Conservation (phyloP, 2,329 filamentous ascomycete genomes). For the Sporothrix variecibatus region DNA sequence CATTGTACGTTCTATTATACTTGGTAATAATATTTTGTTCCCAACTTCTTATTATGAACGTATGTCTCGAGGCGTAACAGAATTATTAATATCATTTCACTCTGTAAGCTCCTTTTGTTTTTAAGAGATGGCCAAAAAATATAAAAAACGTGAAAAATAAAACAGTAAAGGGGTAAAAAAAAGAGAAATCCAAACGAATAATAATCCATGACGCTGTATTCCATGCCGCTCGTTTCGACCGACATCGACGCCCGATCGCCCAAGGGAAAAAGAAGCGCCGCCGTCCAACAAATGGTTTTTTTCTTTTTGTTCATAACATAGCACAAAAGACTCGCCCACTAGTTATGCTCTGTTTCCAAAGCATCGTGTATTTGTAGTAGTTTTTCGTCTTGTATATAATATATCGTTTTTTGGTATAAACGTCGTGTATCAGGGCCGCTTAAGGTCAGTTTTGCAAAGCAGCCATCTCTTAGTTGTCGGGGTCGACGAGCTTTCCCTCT, state of each 20-base stretch:
- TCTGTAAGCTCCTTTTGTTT: not conserved
- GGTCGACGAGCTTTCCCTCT: conserved; percentile 65
- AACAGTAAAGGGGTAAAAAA: not conserved
- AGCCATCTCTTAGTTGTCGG: not conserved
- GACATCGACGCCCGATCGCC: conserved; percentile 13
- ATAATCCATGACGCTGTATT: not conserved
- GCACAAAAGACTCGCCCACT: not conserved
- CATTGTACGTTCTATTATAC: not conserved
- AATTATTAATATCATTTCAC: conserved; percentile 7
- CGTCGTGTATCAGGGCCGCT: not conserved
- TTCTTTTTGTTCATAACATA: not conserved
- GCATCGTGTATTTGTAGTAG: not conserved
- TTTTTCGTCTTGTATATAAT: not conserved
- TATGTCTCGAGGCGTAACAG: not conserved
- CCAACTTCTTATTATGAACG: not conserved
- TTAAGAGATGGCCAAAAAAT: not conserved
- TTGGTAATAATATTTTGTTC: no score
- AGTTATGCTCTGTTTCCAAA: not conserved
- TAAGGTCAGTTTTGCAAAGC: not conserved
- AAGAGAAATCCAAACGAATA: not conserved
- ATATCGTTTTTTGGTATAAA: not conserved
- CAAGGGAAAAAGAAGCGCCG: not conserved
- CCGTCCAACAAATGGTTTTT: not conserved
- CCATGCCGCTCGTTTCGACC: conserved; percentile 12
- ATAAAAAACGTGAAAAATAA: not conserved